phyloP scores from a whole-genome alignment of 768 basidiomycete species.

The Termitomyces sp. region DNA sequence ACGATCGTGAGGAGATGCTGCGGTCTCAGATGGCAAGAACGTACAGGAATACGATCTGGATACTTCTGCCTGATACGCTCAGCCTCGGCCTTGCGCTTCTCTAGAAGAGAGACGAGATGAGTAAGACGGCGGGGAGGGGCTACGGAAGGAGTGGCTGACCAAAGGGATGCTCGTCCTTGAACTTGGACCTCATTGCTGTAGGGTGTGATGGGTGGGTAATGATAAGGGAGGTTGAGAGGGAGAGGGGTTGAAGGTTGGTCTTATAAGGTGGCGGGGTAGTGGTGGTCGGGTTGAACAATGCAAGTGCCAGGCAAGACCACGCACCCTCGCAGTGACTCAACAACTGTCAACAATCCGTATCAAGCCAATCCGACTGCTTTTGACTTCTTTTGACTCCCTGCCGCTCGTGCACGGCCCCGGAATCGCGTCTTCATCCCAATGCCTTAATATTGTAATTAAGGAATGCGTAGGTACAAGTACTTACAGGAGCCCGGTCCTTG shows the following conservation, averaged over 20 bases:
- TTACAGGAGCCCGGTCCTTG: too few relatives aligned
- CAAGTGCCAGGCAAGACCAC: conserved; percentile 36
- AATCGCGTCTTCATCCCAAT: not conserved
- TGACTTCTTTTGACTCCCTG: not conserved
- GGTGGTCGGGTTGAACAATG: conserved; percentile 22
- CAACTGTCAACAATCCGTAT: conserved; percentile 19
- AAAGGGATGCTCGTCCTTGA: conserved; percentile 99
- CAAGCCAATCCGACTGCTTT: not conserved
- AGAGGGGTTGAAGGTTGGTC: conserved; percentile 10
- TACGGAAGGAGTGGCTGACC: conserved; percentile 50
- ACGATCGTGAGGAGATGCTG: not conserved
- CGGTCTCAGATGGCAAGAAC: conserved; percentile 27
- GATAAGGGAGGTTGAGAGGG: not conserved
- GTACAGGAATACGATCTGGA: conserved; percentile 93
- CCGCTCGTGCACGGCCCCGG: not conserved
- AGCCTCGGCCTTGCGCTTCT: conserved; percentile 99
- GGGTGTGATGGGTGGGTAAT: conserved; percentile 2
- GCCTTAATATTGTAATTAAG: not conserved
- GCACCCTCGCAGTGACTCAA: conserved; percentile 30
- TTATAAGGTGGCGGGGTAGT: conserved; percentile 18
- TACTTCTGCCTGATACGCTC: conserved; percentile 99
- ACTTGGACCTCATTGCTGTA: conserved; percentile 81
- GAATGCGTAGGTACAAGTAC: not conserved
- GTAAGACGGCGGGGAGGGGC: conserved; percentile 22
- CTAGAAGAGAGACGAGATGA: conserved; percentile 42